These are phyloP conservation scores for Aspergillus quadricinctus DNA, from an alignment of 2,329 filamentous ascomycete genomes.

Conservation along the genomic window DNA sequence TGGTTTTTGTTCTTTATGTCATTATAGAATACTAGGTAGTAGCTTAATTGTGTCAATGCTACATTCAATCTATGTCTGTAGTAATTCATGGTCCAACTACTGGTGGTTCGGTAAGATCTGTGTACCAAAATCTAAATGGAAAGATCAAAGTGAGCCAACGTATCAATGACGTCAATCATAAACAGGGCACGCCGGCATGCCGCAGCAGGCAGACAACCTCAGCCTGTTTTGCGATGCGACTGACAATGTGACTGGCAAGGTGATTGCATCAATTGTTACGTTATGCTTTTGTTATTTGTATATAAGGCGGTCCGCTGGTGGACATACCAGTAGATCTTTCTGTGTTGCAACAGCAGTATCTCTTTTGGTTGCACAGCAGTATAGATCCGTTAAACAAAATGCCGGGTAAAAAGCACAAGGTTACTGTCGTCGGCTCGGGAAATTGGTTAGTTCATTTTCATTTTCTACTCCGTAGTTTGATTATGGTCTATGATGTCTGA, in stretches of 20 bases:
- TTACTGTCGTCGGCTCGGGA: constrained; percentile 81
- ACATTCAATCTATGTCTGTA: neutral
- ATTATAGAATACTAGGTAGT: too few relatives aligned
- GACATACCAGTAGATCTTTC: too few relatives aligned
- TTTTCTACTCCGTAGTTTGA: neutral
- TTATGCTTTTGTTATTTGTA: neutral
- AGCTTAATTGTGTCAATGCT: too few relatives aligned
- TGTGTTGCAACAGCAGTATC: too few relatives aligned
- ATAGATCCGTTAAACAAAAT: neutral
- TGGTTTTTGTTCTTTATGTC: too few relatives aligned
- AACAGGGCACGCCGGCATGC: neutral
- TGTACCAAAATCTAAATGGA: too few relatives aligned
- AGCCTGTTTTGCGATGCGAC: neutral
- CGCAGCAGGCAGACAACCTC: neutral
- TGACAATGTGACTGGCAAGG: neutral
- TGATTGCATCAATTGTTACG: neutral
- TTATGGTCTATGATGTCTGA: neutral
- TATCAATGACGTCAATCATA: neutral
- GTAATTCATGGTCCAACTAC: neutral
- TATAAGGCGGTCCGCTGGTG: neutral
- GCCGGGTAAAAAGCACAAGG: constrained; percentile 8
- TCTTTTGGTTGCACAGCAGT: too few relatives aligned
- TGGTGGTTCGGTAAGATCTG: neutral
- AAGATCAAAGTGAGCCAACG: neutral
- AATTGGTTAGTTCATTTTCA: constrained; percentile 63